These are phyloP conservation scores for Penicillium sp. DNA, from an alignment of 2,329 filamentous ascomycete genomes.

Conservation along the genomic window DNA sequence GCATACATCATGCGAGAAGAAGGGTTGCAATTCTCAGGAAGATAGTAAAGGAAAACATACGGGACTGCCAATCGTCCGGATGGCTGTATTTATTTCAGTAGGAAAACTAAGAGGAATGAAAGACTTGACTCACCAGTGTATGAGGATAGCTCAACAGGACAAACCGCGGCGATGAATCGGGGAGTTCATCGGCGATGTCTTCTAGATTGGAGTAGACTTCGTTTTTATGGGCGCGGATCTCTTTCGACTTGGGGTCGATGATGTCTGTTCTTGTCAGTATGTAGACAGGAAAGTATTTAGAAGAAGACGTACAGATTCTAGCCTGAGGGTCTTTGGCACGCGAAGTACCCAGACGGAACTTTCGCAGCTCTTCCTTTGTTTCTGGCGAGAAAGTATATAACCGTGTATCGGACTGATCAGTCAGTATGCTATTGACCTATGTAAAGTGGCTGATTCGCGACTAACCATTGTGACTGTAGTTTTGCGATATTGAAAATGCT, in stretches of 20 bases:
- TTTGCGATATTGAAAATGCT: too few species aligned
- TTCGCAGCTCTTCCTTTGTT: slow-evolving; percentile 84
- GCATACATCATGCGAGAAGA: slow-evolving; percentile 92
- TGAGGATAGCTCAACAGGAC: slow-evolving; percentile 87
- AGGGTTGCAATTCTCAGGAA: slow-evolving; percentile 84
- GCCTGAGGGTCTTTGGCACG: slow-evolving; percentile 82
- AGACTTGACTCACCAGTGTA: slow-evolving; percentile 61
- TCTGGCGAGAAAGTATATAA: slow-evolving; percentile 90
- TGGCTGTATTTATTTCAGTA: slow-evolving; percentile 57
- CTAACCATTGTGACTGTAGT: slow-evolving; percentile 9
- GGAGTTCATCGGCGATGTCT: slow-evolving; percentile 81
- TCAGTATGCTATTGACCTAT: neutral
- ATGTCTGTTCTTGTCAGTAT: slow-evolving; percentile 57
- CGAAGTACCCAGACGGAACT: slow-evolving; percentile 90
- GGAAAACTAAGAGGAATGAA: neutral
- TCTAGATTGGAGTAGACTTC: slow-evolving; percentile 77
- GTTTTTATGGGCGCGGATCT: slow-evolving; percentile 80
- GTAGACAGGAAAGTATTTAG: neutral
- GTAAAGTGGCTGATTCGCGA: neutral
- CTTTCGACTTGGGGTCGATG: slow-evolving; percentile 85
- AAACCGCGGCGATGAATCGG: slow-evolving; percentile 86
- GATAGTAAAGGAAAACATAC: slow-evolving; percentile 92
- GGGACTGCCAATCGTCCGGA: slow-evolving; percentile 83
- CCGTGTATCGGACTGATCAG: slow-evolving; percentile 70
- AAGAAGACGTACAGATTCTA: slow-evolving; percentile 72